Evolutionary conservation across 768 basidiomycete genomes (phyloP).

Genomic region (Dioszegia crocea): DNA sequence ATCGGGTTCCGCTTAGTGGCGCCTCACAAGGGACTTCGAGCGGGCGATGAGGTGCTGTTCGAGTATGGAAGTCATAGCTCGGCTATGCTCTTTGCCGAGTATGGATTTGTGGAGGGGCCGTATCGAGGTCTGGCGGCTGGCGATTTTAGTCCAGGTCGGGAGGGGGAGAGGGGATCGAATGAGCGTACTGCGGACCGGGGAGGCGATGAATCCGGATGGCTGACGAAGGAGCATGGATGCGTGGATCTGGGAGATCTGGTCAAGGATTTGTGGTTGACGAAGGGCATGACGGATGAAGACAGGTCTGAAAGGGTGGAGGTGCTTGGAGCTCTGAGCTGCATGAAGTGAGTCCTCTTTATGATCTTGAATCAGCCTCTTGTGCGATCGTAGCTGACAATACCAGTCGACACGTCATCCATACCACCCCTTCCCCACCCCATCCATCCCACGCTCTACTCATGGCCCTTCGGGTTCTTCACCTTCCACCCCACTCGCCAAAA

Average conservation of each 20-base stretch:
- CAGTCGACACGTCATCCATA: slow-evolving; percentile 78
- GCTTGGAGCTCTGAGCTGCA: slow-evolving; percentile 67
- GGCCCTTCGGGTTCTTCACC: slow-evolving; percentile 36
- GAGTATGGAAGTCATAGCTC: slow-evolving; percentile 79
- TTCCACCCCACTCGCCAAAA: slow-evolving; percentile 19
- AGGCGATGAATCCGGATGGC: too few species aligned
- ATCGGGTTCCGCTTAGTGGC: slow-evolving; percentile 52
- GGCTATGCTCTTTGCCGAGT: slow-evolving; percentile 74
- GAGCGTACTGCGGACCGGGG: too few species aligned
- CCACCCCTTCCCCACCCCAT: slow-evolving; percentile 59
- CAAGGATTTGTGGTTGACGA: slow-evolving; percentile 34
- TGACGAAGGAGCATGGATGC: slow-evolving; percentile 53
- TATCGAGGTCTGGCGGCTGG: background rate
- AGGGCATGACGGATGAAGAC: slow-evolving; percentile 45
- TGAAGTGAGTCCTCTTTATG: slow-evolving; percentile 61
- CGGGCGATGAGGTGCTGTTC: slow-evolving; percentile 67
- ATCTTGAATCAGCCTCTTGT: too few species aligned
- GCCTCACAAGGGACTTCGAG: slow-evolving; percentile 50
- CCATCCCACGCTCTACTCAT: slow-evolving; percentile 66
- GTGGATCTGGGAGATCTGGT: slow-evolving; percentile 64
- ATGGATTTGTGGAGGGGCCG: slow-evolving; percentile 66
- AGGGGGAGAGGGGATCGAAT: too few species aligned
- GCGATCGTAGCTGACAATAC: background rate
- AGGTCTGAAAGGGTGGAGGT: slow-evolving; percentile 57
- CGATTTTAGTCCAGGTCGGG: background rate